Conservation (phyloP, 495 filamentous ascomycete species). For the Immersiella caudata region DNA sequence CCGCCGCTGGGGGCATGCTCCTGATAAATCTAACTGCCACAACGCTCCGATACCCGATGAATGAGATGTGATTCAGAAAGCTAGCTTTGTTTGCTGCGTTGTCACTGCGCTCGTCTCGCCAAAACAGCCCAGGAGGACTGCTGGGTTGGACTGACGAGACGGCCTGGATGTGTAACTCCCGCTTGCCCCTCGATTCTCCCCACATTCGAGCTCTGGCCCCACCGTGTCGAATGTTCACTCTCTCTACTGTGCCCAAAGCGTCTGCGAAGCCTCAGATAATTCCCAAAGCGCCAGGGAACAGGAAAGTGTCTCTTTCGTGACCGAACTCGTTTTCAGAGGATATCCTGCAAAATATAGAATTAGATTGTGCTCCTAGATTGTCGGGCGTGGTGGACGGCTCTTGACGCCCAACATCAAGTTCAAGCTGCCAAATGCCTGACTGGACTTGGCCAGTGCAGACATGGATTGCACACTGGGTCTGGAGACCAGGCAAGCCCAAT, state of each 20-base stretch:
- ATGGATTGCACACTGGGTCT: slow-evolving; percentile 9
- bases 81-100: not conserved
- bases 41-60: not conserved
- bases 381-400: not conserved
- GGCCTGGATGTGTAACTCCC: slow-evolving; percentile 16
- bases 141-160: slow-evolving; percentile 10
- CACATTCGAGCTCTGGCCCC: slow-evolving; percentile 8
- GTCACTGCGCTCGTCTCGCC: not conserved
- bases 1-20: not conserved
- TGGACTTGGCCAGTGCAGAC: slow-evolving; percentile 15
- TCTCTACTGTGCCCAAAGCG: not conserved
- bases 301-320: not conserved
- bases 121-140: not conserved
- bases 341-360: not conserved
- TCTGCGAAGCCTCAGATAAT: not conserved
- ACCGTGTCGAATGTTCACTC: not conserved
- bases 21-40: not conserved
- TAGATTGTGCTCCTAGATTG: not conserved
- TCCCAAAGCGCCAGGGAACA: not conserved
- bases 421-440: not conserved
- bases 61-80: not conserved
- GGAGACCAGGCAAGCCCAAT: not conserved
- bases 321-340: not conserved
- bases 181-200: slow-evolving; percentile 15
- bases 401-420: slow-evolving; percentile 14